Evolutionary conservation across 768 basidiomycete species (phyloP), one percentile per base, ranked within the genome.

Genomic region (Tulasnella sp.): DNA sequence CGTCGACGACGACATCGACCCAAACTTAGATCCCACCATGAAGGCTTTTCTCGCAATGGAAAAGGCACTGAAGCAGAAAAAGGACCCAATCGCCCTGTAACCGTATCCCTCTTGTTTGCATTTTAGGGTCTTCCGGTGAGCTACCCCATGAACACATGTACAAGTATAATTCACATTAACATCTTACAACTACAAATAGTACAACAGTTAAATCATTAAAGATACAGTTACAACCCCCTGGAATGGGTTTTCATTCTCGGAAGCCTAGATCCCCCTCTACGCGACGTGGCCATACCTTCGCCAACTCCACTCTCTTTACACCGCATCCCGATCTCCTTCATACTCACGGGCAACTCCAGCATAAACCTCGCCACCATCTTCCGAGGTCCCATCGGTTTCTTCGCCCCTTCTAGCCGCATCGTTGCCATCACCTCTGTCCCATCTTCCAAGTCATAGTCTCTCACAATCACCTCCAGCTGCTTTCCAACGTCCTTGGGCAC

Each of bases 11-110:
- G 55, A 57, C 31, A n/a, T n/a, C n/a, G 17, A 29, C 25, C 42
- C 27, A 11, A 43, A 49, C 29, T 15, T 57, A 21, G 55, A 57
- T 15, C 55, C 55, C 15, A 37, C 21, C 12, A 57, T 37, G 12
- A 45, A 35, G 42, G 55, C 55, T 6, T 57, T 57, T 37, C 45
- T 57, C 42, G 7, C 32, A 14, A 43, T 57, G 29, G 55, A 57
- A 36, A 5, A 32, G 48, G 17, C 45, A 29, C 21, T 57, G 55
- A 49, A 57, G 55, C 12, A 57, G 35, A 57, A 57, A 31, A 35
- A 54, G 8, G 25, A 48, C 17, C 46, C n/a, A n/a, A n/a, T n/a
- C n/a, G n/a, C n/a, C n/a, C n/a, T n/a, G n/a, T n/a, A n/a, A n/a
- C n/a, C n/a, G n/a, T n/a, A n/a, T n/a, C n/a, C n/a, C n/a, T n/a